Evolutionary conservation across 129 eudicot genomes (phyloP).

Genomic region (Lonicera japonica): DNA sequence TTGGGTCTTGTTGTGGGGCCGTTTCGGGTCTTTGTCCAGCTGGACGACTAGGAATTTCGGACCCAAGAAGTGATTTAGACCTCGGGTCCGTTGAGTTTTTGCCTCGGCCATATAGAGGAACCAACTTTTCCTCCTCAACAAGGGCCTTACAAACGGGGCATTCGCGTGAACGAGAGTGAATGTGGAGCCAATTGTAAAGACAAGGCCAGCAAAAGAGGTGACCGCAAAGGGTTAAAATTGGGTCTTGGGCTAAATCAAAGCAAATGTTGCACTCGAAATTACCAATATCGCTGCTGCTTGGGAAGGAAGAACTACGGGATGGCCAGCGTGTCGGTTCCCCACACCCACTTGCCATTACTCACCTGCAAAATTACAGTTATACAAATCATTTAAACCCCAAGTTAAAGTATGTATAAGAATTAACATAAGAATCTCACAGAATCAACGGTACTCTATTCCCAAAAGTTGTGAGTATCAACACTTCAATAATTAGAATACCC

Average conservation of each 20-base stretch:
- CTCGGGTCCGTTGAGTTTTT: slow-evolving; percentile 14
- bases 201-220: slow-evolving; percentile 29
- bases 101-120: slow-evolving; percentile 24
- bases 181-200: slow-evolving; percentile 19
- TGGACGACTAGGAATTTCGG: slow-evolving; percentile 19
- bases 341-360: no score
- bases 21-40: slow-evolving; percentile 23
- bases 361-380: no score
- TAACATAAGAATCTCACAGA: no score
- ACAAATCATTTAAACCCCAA: no score
- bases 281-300: slow-evolving; percentile 21
- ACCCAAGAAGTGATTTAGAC: slow-evolving; percentile 12
- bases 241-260: slow-evolving; percentile 26
- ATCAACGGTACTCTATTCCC: no score
- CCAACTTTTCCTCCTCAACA: slow-evolving; percentile 11
- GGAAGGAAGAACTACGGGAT: no score
- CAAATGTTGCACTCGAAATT: slow-evolving; percentile 26
- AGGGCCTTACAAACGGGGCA: no score
- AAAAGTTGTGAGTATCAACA: no score
- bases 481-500: no score
- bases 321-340: no score
- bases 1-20: slow-evolving; percentile 16
- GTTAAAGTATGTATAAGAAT: no score
- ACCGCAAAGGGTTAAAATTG: slow-evolving; percentile 23
- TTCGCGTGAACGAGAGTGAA: slow-evolving; percentile 7